These are phyloP conservation scores for Aureobasidium sp. DNA, from an alignment of 2,329 filamentous ascomycete species.

Conservation along the genomic window DNA sequence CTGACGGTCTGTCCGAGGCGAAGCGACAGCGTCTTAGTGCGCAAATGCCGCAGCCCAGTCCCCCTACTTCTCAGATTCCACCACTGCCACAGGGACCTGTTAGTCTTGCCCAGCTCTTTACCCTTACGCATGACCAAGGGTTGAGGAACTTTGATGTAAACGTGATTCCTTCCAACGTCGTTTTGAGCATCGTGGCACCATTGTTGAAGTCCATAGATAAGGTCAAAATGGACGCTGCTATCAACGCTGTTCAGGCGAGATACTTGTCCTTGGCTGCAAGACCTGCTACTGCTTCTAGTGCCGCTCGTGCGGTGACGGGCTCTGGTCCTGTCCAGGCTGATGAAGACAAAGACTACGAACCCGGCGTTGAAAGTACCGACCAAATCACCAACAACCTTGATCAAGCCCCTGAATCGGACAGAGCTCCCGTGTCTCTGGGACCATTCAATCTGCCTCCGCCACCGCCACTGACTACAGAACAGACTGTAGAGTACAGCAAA, in stretches of 20 bases:
- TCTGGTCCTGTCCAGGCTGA: constrained; percentile 58
- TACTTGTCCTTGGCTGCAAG: constrained; percentile 31
- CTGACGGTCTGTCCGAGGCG: constrained; percentile 62
- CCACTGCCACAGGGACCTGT: constrained; percentile 67
- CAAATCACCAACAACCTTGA: constrained; percentile 73
- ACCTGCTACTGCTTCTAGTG: constrained; percentile 21
- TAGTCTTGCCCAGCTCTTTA: constrained; percentile 77
- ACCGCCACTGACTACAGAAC: constrained; percentile 60
- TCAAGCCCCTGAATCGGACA: constrained; percentile 40
- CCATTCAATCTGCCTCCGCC: constrained; percentile 75
- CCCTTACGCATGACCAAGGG: constrained; percentile 66
- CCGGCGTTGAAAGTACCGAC: constrained; percentile 69
- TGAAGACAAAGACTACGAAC: constrained; percentile 90
- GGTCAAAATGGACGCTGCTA: constrained; percentile 60
- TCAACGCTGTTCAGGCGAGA: constrained; percentile 46
- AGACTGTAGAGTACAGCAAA: constrained; percentile 66
- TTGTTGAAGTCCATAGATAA: constrained; percentile 66
- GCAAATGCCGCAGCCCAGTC: constrained; percentile 33
- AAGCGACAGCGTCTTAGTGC: constrained; percentile 70
- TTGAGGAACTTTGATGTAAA: constrained; percentile 77
- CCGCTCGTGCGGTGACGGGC: constrained; percentile 26
- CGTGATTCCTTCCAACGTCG: constrained; percentile 63
- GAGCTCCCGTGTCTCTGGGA: constrained; percentile 50
- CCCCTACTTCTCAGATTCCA: constrained; percentile 39
- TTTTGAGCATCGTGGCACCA: constrained; percentile 73